phyloP scores from a whole-genome alignment of 257 asterid species.

The Euphrasia confusa region DNA sequence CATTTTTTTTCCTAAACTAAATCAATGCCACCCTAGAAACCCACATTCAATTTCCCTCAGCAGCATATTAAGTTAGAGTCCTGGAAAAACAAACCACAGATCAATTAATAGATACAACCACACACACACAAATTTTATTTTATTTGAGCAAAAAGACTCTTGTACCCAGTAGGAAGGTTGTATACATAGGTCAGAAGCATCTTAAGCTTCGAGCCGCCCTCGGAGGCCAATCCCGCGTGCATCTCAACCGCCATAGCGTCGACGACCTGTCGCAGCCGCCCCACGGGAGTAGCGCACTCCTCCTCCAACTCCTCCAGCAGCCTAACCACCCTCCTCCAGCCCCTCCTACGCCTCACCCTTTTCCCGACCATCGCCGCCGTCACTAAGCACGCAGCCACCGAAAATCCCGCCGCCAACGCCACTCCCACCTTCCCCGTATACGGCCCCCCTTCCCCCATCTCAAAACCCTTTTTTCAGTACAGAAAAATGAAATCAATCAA shows the following conservation, averaged over 20 bases:
- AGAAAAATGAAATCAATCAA: conserved; percentile 35
- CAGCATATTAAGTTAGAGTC: conserved; percentile 3
- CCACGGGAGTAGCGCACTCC: conserved; percentile 63
- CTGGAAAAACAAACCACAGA: conserved; percentile 17
- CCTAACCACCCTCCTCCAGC: conserved; percentile 56
- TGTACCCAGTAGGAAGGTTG: conserved; percentile 79
- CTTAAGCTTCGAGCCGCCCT: conserved; percentile 89
- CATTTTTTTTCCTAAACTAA: not conserved
- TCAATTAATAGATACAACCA: conserved; percentile 14
- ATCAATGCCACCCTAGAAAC: conserved; percentile 15
- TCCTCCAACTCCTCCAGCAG: conserved; percentile 69
- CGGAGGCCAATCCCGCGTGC: conserved; percentile 95
- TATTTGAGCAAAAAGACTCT: conserved; percentile 10
- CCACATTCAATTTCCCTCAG: not conserved
- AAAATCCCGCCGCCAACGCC: conserved; percentile 64
- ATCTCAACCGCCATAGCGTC: conserved; percentile 96
- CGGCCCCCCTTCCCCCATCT: conserved; percentile 23
- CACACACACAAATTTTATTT: not conserved
- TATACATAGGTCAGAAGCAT: conserved; percentile 81
- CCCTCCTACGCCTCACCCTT: conserved; percentile 49
- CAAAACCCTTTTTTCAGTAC: conserved; percentile 7
- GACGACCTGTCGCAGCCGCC: conserved; percentile 71
- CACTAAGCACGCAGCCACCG: conserved; percentile 64
- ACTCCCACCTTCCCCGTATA: conserved; percentile 54
- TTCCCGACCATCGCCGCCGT: conserved; percentile 66